These are phyloP conservation scores for Vaccinium macrocarpon DNA, from an alignment of 148 eudicot genomes.

Conservation along the genomic window DNA sequence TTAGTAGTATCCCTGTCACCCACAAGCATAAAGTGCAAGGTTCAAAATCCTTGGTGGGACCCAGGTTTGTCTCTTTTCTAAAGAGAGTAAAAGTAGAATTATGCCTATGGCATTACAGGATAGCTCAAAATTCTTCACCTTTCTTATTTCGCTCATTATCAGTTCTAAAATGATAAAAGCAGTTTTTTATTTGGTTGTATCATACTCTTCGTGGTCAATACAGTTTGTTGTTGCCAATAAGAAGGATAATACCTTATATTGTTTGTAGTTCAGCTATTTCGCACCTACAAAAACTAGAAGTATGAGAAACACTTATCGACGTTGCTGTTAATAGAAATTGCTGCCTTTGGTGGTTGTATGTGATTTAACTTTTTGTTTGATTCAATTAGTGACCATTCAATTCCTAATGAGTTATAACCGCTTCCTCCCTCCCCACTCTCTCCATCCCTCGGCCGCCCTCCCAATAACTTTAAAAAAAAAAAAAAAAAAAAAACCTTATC, in stretches of 20 bases:
- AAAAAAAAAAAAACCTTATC: background rate
- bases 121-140: background rate
- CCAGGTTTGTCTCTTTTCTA: background rate
- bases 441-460: background rate
- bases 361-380: background rate
- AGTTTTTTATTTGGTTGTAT: background rate
- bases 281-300: background rate
- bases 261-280: background rate
- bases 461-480: background rate
- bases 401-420: background rate
- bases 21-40: background rate
- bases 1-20: background rate
- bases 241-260: background rate
- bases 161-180: background rate
- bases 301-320: background rate
- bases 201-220: background rate
- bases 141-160: background rate
- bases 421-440: background rate
- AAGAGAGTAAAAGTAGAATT: background rate
- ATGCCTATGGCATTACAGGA: background rate
- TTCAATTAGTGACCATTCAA: background rate
- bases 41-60: background rate
- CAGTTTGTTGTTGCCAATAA: background rate
- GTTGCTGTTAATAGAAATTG: background rate
- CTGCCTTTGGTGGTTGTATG: background rate